Base-by-base conservation (phyloP, 1,284 basidiomycete species). In the Fomitopsis pinicola region DNA sequence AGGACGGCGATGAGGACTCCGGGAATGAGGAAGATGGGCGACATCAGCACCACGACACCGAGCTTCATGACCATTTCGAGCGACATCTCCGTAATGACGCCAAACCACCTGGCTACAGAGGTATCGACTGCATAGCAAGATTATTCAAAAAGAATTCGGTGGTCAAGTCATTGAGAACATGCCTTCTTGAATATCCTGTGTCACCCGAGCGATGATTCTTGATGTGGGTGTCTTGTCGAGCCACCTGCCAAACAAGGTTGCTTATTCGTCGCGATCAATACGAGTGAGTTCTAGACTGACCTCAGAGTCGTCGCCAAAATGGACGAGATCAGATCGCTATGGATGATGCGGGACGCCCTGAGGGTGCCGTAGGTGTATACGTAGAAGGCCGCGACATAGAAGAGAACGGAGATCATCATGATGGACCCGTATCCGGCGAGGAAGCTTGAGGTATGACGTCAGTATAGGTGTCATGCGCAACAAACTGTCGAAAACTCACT, bases 281-380 rank as follows among this genome's bases (percentile, higher is more conserved):
- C 77, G 38, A 3, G 14, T 10, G 38, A 40, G n/a, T 30, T 33
- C 7, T 42, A 14, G 19, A 62, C 60, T 17, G 50, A 78, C 72
- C 83, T 76, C 60, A 85, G 71, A n/a, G 82, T 85, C 0, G 85
- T 80, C 3, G 80, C 80, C n/a, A 88, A 77, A 17, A 89, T 76
- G 6, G 79, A 76, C 22, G 80, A 69, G 15, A 89, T 72, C n/a
- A 92, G 80, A 48, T 73, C 73, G 28, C 73, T 67, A 65, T 91
- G 89, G 9, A 91, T 80, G 15, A 68, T 69, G 54, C 79, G 76
- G 2, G 86, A 85, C 2, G 88, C 88, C 50, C 77, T 76, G 63
- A 75, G 63, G 33, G 77, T 68, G 7, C 80, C 80, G 28, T 74
- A 66, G 19, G 79, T 71, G 68, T 75, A 78, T 7, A 76, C 61